A percentile compares a stretch with the other conserved stretches of the same genome.
phyloP scores from a whole-genome alignment of 306 rosid species.

The Medicago ruthenica region DNA sequence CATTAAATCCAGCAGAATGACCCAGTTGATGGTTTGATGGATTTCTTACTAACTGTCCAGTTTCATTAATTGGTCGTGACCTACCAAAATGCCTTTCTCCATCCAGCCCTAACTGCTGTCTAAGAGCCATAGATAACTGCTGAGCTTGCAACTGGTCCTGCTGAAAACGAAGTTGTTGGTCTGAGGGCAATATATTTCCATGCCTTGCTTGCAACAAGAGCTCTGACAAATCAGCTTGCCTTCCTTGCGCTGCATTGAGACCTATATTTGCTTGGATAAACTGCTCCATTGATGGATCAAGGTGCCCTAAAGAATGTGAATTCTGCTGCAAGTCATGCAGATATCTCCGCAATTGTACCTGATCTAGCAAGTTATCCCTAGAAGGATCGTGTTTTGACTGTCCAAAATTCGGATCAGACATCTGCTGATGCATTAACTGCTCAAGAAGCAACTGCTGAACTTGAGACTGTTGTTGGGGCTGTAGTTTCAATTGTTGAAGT shows the following conservation, averaged over 20 bases:
- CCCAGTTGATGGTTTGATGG: conserved; percentile 58
- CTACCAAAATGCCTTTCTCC: conserved; percentile 64
- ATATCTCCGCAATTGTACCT: conserved; percentile 56
- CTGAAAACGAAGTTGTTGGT: conserved; percentile 60
- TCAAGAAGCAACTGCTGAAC: conserved; percentile 62
- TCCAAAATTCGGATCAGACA: conserved; percentile 58
- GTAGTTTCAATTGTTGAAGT: conserved; percentile 64
- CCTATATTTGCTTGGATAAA: conserved; percentile 63
- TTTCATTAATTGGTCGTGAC: conserved; percentile 57
- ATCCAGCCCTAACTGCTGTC: conserved; percentile 66
- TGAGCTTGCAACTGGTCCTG: conserved; percentile 66
- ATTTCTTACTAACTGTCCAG: conserved; percentile 60
- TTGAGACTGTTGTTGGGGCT: conserved; percentile 68
- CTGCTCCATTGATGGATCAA: conserved; percentile 66
- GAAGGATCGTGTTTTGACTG: conserved; percentile 57
- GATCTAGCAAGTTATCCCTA: conserved; percentile 60
- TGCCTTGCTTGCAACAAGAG: conserved; percentile 62
- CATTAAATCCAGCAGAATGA: conserved; percentile 53
- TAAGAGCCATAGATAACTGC: conserved; percentile 63
- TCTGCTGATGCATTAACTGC: conserved; percentile 66
- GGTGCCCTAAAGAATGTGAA: conserved; percentile 56
- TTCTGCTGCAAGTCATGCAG: conserved; percentile 59
- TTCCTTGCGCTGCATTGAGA: conserved; percentile 57
- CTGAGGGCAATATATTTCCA: conserved; percentile 56
- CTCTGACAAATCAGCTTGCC: conserved; percentile 63